Base-by-base conservation (phyloP, 2,329 filamentous ascomycete species). In the Exophiala spinifera region DNA sequence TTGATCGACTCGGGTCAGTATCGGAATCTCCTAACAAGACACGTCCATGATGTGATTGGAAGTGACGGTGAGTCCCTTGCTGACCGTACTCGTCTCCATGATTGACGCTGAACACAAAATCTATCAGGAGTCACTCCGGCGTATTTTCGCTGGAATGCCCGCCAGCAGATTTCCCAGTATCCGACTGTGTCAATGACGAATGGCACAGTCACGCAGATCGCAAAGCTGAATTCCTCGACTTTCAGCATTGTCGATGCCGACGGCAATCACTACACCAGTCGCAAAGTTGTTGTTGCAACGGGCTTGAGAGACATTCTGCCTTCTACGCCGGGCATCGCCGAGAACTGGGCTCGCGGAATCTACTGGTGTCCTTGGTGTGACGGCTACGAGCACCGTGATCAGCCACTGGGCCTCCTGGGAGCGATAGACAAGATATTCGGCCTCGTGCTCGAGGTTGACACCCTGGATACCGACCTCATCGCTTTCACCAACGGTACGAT, bases 341-440 rank as follows among this genome's bases (percentile, higher is more conserved):
- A 82, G 51, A 78, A 76, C 62, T 85, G 79, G 76, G 81, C 80
- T 46, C 74, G 79, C 55, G 83, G 82, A 4, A 77, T 85, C 48
- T 85, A 71, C 69, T 85, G 82, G 80, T 85, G 82, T 51, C 81
- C 81, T 0, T 85, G 82, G 82, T 85, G 82, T 58, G 82, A 85
- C 63, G 82, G 82, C 11, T 74, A 79, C 59, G 82, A 85, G 67
- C 81, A 85, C 64, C 78, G 76, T 0, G 80, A 84, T 63, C 81
- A 84, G 57, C 55, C 74, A 0, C 72, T 85, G 1, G 81, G 82
- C 1, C 71, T 85, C 31, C 65, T 86, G 0, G 76, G 72, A 1
- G 58, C 70, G 1, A 65, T 84, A 0, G 61, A 70, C 1, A 69
- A 77, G 23, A 69, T 79, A 0, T 68, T 79, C 0, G 68, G 69